A percentile compares a stretch with the other conserved stretches of the same genome.
Evolutionary conservation across 2,329 filamentous ascomycete species (phyloP).

Genomic region (Gremmenia infestans): DNA sequence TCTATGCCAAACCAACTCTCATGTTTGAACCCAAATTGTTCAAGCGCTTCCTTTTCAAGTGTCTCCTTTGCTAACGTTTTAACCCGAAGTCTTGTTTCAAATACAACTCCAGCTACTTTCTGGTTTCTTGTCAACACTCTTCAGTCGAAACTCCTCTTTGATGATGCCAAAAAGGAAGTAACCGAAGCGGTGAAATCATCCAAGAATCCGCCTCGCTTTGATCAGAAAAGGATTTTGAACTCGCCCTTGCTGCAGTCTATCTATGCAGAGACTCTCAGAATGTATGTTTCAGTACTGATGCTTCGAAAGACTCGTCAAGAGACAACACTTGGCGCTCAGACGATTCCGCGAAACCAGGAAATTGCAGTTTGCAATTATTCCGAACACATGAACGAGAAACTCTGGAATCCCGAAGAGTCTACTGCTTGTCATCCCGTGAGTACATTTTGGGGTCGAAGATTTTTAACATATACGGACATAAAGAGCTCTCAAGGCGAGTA

Average conservation of each 20-base stretch:
- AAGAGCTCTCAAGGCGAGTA: background rate
- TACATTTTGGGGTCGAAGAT: background rate
- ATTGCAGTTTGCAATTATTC: background rate
- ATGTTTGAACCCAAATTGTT: too few relatives aligned
- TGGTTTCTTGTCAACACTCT: too few relatives aligned
- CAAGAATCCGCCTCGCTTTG: too few relatives aligned
- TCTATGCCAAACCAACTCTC: too few relatives aligned
- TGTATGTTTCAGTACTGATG: background rate
- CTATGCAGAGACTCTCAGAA: background rate
- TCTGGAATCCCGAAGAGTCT: background rate
- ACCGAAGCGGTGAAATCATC: too few relatives aligned
- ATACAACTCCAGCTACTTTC: too few relatives aligned
- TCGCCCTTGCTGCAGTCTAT: conserved; percentile 2
- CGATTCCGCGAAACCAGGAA: background rate
- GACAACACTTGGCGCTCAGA: background rate
- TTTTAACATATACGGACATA: background rate
- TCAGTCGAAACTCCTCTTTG: too few relatives aligned
- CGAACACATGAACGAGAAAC: background rate
- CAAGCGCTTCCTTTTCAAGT: too few relatives aligned
- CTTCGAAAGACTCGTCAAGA: background rate
- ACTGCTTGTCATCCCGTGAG: background rate
- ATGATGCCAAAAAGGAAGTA: too few relatives aligned
- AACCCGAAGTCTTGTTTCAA: too few relatives aligned
- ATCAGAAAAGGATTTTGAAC: too few relatives aligned
- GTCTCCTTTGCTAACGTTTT: too few relatives aligned